Base-by-base conservation (phyloP, 176 grass and related monocot species). In the Hsuehochloa calcarea region DNA sequence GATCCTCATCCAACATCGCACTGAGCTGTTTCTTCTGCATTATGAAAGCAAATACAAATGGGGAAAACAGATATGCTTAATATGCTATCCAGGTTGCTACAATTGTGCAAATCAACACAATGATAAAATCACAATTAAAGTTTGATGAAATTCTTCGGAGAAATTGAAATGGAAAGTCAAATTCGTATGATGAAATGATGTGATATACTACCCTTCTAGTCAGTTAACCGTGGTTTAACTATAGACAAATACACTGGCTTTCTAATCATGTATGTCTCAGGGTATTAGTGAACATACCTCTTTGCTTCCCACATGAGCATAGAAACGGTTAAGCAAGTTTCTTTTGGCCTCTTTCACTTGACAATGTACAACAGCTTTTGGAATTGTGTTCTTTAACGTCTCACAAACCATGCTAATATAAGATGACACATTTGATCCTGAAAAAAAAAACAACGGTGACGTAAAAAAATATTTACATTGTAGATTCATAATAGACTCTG, bases 381-480 rank as follows among this genome's bases (percentile, higher is more conserved):
- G 97, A 86, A 99, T 87, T 31, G 92, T 96, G 86, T 96, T 99
- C 82, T 87, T 94, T 65, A 99, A 82, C 6, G 91, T 92, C 14
- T 99, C 97, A 41, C 97, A 99, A 70, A 99, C 90, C 97, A 99
- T 94, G 85, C 81, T 78, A 68, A 99, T 90, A 66, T 99, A 99
- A 82, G 97, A 88, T 41, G 93, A 90, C 67, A 99, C 97, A 96
- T 99, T 99, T 1, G 93, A 93, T 72, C 97, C 97, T 99, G 88
- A 68, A 29, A 59, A 68, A 29, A 59, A 58, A 77, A 67, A 59
- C 5, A 87, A 89, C 8, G 37, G 45, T 22, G 12, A 66, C 14
- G 3, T 50, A 29, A 79, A 80, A 34, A 19, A 75, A 34, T 38
- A 79, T 16, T 29, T 34, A 88, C 22, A 71, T 31, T 68, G 45